Conservation (phyloP, 306 rosid genomes). For the Morella rubra region DNA sequence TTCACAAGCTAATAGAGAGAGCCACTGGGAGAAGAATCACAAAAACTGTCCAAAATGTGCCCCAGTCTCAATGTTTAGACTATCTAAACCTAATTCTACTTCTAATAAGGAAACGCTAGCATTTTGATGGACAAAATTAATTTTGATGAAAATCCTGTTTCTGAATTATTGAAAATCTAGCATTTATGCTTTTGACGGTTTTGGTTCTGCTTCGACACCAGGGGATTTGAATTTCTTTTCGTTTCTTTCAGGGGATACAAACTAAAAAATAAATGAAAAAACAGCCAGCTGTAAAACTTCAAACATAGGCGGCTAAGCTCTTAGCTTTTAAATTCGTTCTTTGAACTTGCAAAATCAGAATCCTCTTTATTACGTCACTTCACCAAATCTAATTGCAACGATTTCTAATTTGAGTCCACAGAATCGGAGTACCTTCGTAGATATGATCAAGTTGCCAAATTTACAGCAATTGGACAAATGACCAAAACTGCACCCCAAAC, state of each 20-base stretch:
- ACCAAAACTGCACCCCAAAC: not conserved
- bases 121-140: too few relatives aligned
- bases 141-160: not conserved
- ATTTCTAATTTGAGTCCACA: not conserved
- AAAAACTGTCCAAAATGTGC: too few relatives aligned
- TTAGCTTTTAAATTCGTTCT: too few relatives aligned
- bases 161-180: not conserved
- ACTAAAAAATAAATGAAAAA: not conserved
- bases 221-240: too few relatives aligned
- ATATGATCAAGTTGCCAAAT: not conserved
- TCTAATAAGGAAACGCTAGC: not conserved
- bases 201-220: too few relatives aligned
- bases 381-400: not conserved
- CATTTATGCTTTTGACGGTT: too few relatives aligned
- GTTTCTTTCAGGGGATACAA: too few relatives aligned
- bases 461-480: not conserved
- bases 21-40: too few relatives aligned
- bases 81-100: not conserved
- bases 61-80: not conserved
- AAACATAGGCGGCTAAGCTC: not conserved
- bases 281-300: not conserved
- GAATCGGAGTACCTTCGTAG: not conserved
- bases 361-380: not conserved
- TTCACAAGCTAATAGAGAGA: too few relatives aligned
- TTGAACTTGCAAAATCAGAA: not conserved